These are phyloP conservation scores for Penicillium palitans DNA, from an alignment of 2,329 filamentous ascomycete species.

Conservation along the genomic window DNA sequence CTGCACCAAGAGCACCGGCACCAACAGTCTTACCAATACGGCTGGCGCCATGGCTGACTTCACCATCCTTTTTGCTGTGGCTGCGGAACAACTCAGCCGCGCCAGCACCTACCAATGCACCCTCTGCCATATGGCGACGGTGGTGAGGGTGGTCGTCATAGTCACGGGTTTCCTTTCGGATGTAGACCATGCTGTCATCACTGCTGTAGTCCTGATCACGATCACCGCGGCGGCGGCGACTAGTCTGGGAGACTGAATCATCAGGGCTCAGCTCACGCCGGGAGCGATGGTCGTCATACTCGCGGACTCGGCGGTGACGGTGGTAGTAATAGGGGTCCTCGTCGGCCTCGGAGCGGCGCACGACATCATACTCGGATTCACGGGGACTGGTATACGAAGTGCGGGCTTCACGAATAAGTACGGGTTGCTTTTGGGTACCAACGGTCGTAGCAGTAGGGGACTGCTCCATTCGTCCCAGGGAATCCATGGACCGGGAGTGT, in stretches of 20 bases:
- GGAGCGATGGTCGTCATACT: slow-evolving; percentile 52
- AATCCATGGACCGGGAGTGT: slow-evolving; percentile 56
- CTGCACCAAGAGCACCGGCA: slow-evolving; percentile 61
- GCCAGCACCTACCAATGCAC: slow-evolving; percentile 60
- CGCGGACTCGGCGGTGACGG: slow-evolving; percentile 56
- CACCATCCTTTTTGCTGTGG: slow-evolving; percentile 58
- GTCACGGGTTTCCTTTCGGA: slow-evolving; percentile 52
- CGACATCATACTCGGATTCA: slow-evolving; percentile 60
- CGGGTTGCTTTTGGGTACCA: slow-evolving; percentile 49
- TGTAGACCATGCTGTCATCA: slow-evolving; percentile 63
- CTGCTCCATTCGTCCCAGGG: slow-evolving; percentile 50
- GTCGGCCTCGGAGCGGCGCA: slow-evolving; percentile 58
- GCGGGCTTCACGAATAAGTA: slow-evolving; percentile 58
- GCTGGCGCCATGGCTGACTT: slow-evolving; percentile 53
- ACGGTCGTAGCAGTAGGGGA: slow-evolving; percentile 52
- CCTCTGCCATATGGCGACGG: slow-evolving; percentile 61
- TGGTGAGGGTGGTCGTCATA: slow-evolving; percentile 52
- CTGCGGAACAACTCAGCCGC: slow-evolving; percentile 61
- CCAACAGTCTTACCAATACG: slow-evolving; percentile 55
- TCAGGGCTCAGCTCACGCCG: slow-evolving; percentile 52
- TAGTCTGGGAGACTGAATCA: slow-evolving; percentile 55
- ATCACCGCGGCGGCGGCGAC: slow-evolving; percentile 41
- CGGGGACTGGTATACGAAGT: slow-evolving; percentile 51
- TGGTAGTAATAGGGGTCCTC: slow-evolving; percentile 64
- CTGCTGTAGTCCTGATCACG: slow-evolving; percentile 52